Base-by-base conservation (phyloP, 768 basidiomycete species). In the Pleurotus salmoneostramineus region DNA sequence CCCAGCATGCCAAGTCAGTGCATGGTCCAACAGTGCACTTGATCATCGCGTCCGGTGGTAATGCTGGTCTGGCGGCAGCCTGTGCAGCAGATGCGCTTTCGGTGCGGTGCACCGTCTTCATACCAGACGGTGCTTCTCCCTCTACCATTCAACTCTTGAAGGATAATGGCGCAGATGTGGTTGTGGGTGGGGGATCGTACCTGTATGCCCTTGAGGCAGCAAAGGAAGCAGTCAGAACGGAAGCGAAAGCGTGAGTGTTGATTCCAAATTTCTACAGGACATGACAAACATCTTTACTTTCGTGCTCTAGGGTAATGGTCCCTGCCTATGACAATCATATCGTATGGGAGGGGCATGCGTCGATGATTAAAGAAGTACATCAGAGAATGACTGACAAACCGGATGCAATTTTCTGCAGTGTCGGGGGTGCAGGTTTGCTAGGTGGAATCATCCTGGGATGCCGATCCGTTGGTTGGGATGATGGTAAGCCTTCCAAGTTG, bases 261-360 rank as follows among this genome's bases (percentile, higher is more conserved):
- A 27, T 33, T 17, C 11, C 32, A 27, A 27, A 27, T 27, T 27
- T 27, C 21, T 27, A 27, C 21, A 27, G 21, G 21, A 27, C 21
- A 27, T 3, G 21, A 27, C 21, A 27, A 27, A 27, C 21, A 27
- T 27, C 21, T 27, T 27, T 27, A 27, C 21, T 27, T 27, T 27
- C 21, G 21, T 27, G 21, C 21, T 27, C 21, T 58, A 90, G 88
- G 0, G 76, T 91, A 10, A 73, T 89, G 69, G 77, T 89, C 7
- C 87, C 88, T 3, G 81, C 90, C 4, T 91, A 89, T 60, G 87
- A 91, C 45, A 75, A 90, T 63, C 80, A 82, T 5, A 66, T 78
- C 3, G 55, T 92, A 11, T 91, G 90, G 90, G 78, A 85, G 65
- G 91, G 91, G 1, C 88, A 91, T 64, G 78, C 83, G n/a, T 87